phyloP scores from a whole-genome alignment of 148 eudicot genomes.

The Rhododendron mucronatum region DNA sequence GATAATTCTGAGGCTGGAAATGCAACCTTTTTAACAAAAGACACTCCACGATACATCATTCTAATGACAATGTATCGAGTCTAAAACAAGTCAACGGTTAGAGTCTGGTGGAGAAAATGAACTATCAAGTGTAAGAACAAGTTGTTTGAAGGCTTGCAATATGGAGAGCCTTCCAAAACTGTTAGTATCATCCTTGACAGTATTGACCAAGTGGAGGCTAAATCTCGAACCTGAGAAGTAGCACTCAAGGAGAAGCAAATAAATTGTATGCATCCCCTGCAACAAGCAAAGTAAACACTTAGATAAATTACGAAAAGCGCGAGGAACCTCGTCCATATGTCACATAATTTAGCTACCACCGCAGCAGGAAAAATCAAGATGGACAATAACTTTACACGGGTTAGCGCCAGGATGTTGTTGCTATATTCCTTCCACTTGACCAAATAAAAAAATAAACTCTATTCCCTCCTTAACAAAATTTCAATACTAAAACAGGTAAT shows the following conservation, averaged over 20 bases:
- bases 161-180: slow-evolving; percentile 41
- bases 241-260: slow-evolving; percentile 98
- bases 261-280: slow-evolving; percentile 61
- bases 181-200: slow-evolving; percentile 52
- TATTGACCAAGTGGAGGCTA: slow-evolving; percentile 62
- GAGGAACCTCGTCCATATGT: not conserved
- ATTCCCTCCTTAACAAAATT: no score
- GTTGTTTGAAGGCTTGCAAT: slow-evolving; percentile 43
- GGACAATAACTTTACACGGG: no score
- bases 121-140: not conserved
- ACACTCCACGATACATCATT: no score
- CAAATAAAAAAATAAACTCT: no score
- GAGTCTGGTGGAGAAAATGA: not conserved
- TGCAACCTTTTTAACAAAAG: no score
- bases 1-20: not conserved
- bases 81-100: not conserved
- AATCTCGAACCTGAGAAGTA: slow-evolving; percentile 80
- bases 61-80: not conserved
- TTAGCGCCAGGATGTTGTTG: no score
- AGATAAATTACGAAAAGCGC: not conserved
- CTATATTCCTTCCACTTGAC: no score
- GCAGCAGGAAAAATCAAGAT: not conserved
- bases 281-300: not conserved
- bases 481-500: no score
- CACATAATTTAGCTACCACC: not conserved